Conservation (phyloP, 1,284 basidiomycete genomes). For the Papiliotrema nemorosa region DNA sequence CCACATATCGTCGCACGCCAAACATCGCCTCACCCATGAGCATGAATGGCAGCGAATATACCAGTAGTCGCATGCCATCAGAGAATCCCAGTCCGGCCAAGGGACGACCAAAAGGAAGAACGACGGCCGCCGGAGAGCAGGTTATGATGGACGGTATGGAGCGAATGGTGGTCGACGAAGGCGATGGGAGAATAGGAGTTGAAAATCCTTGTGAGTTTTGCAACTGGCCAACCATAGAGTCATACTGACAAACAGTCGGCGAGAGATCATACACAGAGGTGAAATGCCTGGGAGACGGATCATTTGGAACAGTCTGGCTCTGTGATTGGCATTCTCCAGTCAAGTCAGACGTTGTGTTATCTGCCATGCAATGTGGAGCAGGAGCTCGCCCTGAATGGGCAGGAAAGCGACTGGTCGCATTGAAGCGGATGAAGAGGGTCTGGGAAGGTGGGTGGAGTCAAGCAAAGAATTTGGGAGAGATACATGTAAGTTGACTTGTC, state of each 20-base stretch:
- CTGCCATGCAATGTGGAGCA: conserved; percentile 80
- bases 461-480: conserved; percentile 90
- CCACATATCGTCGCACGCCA: conserved; percentile 4
- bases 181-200: conserved; percentile 40
- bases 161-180: conserved; percentile 14
- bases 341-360: conserved; percentile 77
- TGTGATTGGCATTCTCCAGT: conserved; percentile 98
- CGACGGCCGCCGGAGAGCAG: conserved; percentile 5
- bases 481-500: conserved; percentile 64
- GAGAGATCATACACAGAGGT: conserved; percentile 56
- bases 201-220: conserved; percentile 40
- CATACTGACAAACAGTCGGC: conserved; percentile 21
- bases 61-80: not conserved
- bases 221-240: not conserved
- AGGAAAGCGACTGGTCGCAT: conserved; percentile 90
- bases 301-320: conserved; percentile 96
- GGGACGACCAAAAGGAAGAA: not conserved
- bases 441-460: conserved; percentile 98
- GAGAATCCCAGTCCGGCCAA: conserved; percentile 1
- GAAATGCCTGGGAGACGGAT: conserved; percentile 92
- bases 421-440: conserved; percentile 97
- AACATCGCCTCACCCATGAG: conserved; percentile 3
- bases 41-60: not conserved
- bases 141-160: conserved; percentile 13
- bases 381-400: conserved; percentile 86